Conservation (phyloP, 2,329 filamentous ascomycete genomes). For the Fusarium mexicanum region DNA sequence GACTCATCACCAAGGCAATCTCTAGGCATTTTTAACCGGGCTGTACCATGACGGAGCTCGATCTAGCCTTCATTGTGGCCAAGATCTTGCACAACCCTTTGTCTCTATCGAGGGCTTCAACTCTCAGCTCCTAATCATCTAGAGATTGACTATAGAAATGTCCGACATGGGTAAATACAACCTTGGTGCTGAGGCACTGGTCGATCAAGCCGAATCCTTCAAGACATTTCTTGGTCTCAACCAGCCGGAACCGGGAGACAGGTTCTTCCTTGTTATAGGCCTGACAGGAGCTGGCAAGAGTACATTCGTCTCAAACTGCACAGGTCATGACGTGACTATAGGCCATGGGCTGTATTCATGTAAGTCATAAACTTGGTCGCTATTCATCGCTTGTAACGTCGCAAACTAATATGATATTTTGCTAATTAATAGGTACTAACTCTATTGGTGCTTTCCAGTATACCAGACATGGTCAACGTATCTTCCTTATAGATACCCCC, state of each 20-base stretch:
- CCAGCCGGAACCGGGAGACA: neutral
- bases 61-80: neutral
- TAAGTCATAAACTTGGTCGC: neutral
- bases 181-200: neutral
- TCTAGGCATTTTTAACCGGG: neutral
- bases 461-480: neutral
- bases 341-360: slow-evolving; percentile 15
- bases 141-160: too few species aligned
- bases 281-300: slow-evolving; percentile 21
- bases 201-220: neutral
- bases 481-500: slow-evolving; percentile 20
- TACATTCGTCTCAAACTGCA: slow-evolving; percentile 4
- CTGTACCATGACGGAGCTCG: too few species aligned
- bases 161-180: neutral
- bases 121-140: too few species aligned
- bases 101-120: too few species aligned
- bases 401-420: neutral
- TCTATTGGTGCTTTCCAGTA: slow-evolving; percentile 4
- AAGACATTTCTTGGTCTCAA: neutral
- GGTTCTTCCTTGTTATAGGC: slow-evolving; percentile 6
- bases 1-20: neutral
- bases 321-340: neutral
- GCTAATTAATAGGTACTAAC: slow-evolving; percentile 1
- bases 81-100: neutral
- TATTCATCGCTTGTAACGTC: neutral